Base-by-base conservation (phyloP, 2,329 filamentous ascomycete genomes). In the Dryadomyces quercivorus region DNA sequence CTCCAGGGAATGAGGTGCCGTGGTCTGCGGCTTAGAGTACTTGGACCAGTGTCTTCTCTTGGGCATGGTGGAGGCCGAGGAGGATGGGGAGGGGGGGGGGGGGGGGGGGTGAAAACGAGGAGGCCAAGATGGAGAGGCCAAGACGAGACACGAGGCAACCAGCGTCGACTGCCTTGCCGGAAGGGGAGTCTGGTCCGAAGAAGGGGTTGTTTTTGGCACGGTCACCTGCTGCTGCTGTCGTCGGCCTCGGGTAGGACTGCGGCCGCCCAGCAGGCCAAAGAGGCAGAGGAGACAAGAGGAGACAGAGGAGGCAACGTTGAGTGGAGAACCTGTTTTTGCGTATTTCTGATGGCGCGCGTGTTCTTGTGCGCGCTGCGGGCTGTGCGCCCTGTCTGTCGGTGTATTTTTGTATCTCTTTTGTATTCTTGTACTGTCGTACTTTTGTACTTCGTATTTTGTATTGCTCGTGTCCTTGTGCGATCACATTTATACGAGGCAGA, bases 21-120 rank as follows among this genome's bases (percentile, higher is more conserved):
- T 76, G 57, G 75, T 76, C 61, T 70, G 74, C 60, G 80, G 80
- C 66, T 82, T 84, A 59, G 79, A 78, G 62, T 76, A 80, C 63
- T 71, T 72, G 61, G 67, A 62, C 60, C 75, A 71, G 55, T 77
- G 75, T 67, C 78, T 73, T 74, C 82, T 84, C 72, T 82, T 84
- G 68, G 81, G 78, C 81, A 84, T 84, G 62, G n/a, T 47, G 5
- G 44, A 18, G 46, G 51, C 16, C 36, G 10, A 52, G 8, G 46
- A 36, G 44, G 50, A 45, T 2, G 20, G 18, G 31, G 13, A 16
- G 18, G 38, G 15, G 7, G 38, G 44, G 46, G 9, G 6, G 46
- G 15, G 21, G 45, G 45, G 18, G 45, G 45, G 5, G 9, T 9
- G 42, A 44, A 20, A 18, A 44, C 7, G 42, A 44, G n/a, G n/a